Percentiles rank a stretch among this genome's conserved stretches.
These are phyloP conservation scores for Claviceps purpurea DNA, from an alignment of 2,329 filamentous ascomycete genomes.

Conservation along the genomic window DNA sequence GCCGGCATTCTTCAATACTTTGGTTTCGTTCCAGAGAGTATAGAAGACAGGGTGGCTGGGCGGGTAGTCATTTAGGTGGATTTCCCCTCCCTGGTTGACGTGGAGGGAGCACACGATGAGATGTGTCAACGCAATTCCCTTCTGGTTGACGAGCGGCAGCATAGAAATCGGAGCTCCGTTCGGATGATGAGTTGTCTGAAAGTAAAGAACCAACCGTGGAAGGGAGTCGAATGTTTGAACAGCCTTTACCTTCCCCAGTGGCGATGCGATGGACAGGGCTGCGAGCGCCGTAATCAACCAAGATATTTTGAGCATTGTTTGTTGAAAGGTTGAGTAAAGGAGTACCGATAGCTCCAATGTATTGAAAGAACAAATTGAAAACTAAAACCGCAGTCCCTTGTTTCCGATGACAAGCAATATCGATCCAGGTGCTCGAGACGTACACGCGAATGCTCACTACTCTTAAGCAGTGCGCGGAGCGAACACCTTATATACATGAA, in stretches of 20 bases:
- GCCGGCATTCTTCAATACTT: conserved; percentile 53
- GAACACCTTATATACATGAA: background rate
- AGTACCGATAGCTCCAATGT: background rate
- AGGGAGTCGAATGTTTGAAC: background rate
- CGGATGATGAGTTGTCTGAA: conserved; percentile 19
- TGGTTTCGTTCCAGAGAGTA: conserved; percentile 64
- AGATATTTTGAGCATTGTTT: background rate
- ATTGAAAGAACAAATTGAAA: background rate
- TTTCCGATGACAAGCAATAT: background rate
- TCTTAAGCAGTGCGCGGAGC: background rate
- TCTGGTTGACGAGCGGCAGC: conserved; percentile 27
- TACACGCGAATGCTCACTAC: background rate
- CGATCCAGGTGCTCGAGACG: background rate
- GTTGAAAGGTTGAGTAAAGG: background rate
- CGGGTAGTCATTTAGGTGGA: conserved; percentile 65
- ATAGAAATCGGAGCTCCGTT: conserved; percentile 31
- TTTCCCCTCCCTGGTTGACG: conserved; percentile 50
- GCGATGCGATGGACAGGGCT: background rate
- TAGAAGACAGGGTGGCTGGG: conserved; percentile 50
- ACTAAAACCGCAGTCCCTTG: background rate
- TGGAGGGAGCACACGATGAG: conserved; percentile 75
- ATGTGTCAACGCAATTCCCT: conserved; percentile 47
- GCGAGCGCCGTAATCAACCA: background rate
- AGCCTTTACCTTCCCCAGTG: background rate
- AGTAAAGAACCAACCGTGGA: background rate